phyloP scores from a whole-genome alignment of 2,329 filamentous ascomycete genomes.

The Amauroascus verrucosus region DNA sequence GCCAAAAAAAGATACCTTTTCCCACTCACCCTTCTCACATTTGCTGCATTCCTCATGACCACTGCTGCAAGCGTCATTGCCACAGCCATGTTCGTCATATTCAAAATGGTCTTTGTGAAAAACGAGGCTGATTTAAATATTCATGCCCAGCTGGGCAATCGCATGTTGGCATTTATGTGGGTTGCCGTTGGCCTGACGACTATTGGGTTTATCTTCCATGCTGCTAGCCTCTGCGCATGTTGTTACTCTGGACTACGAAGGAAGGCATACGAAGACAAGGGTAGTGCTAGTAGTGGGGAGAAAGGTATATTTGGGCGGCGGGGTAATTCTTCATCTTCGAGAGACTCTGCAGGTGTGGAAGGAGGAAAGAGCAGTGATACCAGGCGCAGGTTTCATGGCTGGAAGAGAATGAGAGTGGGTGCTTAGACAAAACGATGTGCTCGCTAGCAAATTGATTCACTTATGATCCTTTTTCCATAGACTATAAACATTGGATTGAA shows the following conservation, averaged over 20 bases:
- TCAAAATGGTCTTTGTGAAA: slow-evolving; percentile 62
- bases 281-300: neutral
- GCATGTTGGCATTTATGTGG: slow-evolving; percentile 89
- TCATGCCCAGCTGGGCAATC: slow-evolving; percentile 53
- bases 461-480: too few relatives aligned
- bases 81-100: slow-evolving; percentile 74
- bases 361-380: slow-evolving; percentile 3
- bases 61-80: slow-evolving; percentile 63
- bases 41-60: slow-evolving; percentile 56
- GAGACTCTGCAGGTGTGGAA: neutral
- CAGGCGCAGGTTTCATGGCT: slow-evolving; percentile 4
- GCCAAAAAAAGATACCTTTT: slow-evolving; percentile 45
- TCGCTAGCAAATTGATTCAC: too few relatives aligned
- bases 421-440: neutral
- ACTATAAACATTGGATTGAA: too few relatives aligned
- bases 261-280: neutral
- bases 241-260: slow-evolving; percentile 46
- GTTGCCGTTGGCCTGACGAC: slow-evolving; percentile 57
- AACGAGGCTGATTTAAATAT: slow-evolving; percentile 66
- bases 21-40: slow-evolving; percentile 57
- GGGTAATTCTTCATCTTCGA: slow-evolving; percentile 4
- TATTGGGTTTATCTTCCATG: slow-evolving; percentile 62
- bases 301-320: neutral
- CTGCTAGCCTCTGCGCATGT: slow-evolving; percentile 41
- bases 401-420: slow-evolving; percentile 5